phyloP scores from a whole-genome alignment of 2,329 filamentous ascomycete genomes.

The Escovopsis sp. region DNA sequence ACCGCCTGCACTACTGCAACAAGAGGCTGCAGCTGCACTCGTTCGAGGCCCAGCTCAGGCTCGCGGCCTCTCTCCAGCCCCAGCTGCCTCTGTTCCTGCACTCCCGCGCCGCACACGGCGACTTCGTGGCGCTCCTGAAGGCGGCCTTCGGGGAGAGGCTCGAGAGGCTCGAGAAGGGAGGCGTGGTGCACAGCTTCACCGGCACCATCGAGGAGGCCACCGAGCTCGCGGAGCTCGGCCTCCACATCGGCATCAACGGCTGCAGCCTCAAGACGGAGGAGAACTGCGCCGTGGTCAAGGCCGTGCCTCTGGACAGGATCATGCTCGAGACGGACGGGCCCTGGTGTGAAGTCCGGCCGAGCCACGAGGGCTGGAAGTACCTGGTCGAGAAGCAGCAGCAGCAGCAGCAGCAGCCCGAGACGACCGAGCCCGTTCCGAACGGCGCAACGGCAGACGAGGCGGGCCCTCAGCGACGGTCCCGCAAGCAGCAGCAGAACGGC shows the following conservation, averaged over 20 bases:
- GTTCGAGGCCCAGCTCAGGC: conserved; percentile 67
- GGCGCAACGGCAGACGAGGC: conserved; percentile 6
- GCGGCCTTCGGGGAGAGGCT: conserved; percentile 42
- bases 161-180: conserved; percentile 54
- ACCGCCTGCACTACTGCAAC: conserved; percentile 70
- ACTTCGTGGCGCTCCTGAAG: conserved; percentile 64
- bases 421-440: conserved; percentile 13
- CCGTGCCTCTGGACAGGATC: conserved; percentile 62
- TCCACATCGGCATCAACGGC: conserved; percentile 91
- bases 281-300: conserved; percentile 72
- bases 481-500: conserved; percentile 23
- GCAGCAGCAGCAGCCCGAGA: conserved; percentile 2
- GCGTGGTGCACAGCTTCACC: conserved; percentile 90
- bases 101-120: conserved; percentile 70
- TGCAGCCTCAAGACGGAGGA: conserved; percentile 92
- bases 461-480: not conserved
- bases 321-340: conserved; percentile 97
- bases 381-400: conserved; percentile 28
- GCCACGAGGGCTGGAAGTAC: conserved; percentile 70
- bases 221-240: conserved; percentile 61
- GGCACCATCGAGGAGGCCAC: conserved; percentile 75
- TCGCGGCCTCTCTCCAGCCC: conserved; percentile 54
- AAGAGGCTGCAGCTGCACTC: conserved; percentile 70
- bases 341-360: conserved; percentile 89
- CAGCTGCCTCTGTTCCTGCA: conserved; percentile 85